phyloP scores from a whole-genome alignment of 306 rosid species.

The Pueraria montana region DNA sequence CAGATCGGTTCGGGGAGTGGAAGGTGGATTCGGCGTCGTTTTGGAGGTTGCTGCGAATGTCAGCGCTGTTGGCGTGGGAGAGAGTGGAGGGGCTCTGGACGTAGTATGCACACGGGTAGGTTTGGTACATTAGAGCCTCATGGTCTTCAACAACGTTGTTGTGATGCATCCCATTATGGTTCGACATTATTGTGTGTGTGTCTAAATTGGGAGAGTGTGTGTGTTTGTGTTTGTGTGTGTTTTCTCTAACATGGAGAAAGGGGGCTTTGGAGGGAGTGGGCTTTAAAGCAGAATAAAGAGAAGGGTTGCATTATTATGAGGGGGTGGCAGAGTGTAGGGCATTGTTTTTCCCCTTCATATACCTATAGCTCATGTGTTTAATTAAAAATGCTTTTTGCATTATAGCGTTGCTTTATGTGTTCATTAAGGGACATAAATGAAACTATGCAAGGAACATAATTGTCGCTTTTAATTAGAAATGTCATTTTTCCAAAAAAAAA shows the following conservation, averaged over 20 bases:
- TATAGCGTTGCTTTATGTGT: conserved; percentile 43
- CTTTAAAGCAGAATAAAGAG: conserved; percentile 52
- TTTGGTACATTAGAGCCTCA: conserved; percentile 59
- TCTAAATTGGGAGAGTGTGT: no score
- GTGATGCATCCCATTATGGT: conserved; percentile 48
- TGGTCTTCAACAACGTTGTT: conserved; percentile 69
- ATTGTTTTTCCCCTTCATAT: neutral
- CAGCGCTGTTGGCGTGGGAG: conserved; percentile 74
- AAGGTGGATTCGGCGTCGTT: conserved; percentile 65
- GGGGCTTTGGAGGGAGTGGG: conserved; percentile 43
- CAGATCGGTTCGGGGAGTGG: conserved; percentile 57
- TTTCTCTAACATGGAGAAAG: neutral
- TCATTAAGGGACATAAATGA: conserved; percentile 53
- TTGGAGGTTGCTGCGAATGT: conserved; percentile 55
- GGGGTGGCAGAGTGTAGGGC: conserved; percentile 28
- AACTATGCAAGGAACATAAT: conserved; percentile 32
- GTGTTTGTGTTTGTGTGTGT: conserved; percentile 1
- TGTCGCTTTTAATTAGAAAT: conserved; percentile 43
- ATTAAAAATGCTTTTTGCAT: conserved; percentile 15
- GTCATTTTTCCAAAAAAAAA: neutral
- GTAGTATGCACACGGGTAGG: conserved; percentile 76
- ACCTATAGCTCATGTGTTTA: conserved; percentile 4
- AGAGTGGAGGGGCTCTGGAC: conserved; percentile 91
- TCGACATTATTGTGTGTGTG: conserved; percentile 41
- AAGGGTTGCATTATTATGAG: conserved; percentile 39